phyloP scores from a whole-genome alignment of 1,139 yeast genomes.

The Nadsonia starkeyi-henricii region DNA sequence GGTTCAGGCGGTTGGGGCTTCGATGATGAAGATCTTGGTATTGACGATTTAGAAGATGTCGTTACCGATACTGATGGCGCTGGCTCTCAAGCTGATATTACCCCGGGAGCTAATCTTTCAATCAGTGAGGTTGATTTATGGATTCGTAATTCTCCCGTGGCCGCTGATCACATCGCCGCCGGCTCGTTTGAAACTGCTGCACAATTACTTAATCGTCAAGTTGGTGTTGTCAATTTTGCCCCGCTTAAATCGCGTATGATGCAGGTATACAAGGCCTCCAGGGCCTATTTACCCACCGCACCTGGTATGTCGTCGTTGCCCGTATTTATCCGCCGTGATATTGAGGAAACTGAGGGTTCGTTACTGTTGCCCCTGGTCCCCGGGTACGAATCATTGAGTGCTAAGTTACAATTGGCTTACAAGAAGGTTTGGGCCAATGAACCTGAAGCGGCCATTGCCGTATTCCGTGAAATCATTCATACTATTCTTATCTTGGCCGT shows the following conservation, averaged over 20 bases:
- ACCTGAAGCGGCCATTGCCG: constrained; percentile 61
- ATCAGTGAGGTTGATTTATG: constrained; percentile 63
- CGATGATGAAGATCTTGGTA: constrained; percentile 45
- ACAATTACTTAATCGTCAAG: constrained; percentile 75
- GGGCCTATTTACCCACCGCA: constrained; percentile 60
- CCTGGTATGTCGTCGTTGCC: constrained; percentile 60
- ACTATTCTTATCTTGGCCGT: constrained; percentile 63
- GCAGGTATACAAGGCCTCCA: constrained; percentile 70
- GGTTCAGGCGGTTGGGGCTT: constrained; percentile 25
- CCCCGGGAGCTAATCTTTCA: too few species aligned
- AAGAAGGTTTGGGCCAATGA: constrained; percentile 72
- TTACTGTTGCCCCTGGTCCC: constrained; percentile 53
- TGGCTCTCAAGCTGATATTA: constrained; percentile 28
- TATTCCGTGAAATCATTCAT: constrained; percentile 70
- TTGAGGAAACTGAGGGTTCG: constrained; percentile 25
- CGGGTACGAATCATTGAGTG: constrained; percentile 49
- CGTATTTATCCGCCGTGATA: constrained; percentile 58
- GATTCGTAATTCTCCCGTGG: constrained; percentile 79
- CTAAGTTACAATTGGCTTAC: constrained; percentile 59
- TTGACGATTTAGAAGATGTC: constrained; percentile 42
- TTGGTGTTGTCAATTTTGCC: constrained; percentile 73
- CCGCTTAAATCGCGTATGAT: constrained; percentile 74
- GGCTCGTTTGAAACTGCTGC: constrained; percentile 97
- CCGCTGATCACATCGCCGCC: constrained; percentile 90
- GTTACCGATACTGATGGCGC: constrained; percentile 31